Evolutionary conservation across 371 early-diverging fungal genomes (phyloP).

Genomic region (Mortierella sp.): DNA sequence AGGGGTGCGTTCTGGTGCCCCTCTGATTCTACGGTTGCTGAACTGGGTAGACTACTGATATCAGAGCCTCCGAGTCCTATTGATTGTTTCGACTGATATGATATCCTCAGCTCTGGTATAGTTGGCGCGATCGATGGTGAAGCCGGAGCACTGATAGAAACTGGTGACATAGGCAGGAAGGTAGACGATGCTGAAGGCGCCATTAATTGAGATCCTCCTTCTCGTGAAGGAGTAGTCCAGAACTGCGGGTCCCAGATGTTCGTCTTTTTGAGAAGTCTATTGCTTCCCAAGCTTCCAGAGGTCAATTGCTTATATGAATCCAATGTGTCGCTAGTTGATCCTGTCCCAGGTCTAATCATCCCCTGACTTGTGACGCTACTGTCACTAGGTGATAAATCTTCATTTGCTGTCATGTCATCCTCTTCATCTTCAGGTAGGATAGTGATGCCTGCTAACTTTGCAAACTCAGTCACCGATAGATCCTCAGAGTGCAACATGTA

Average conservation of each 20-base stretch:
- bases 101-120: background rate
- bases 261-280: conserved; percentile 3
- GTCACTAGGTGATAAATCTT: conserved; percentile 2
- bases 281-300: conserved; percentile 16
- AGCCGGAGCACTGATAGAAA: conserved; percentile 7
- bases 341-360: background rate
- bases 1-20: background rate
- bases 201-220: background rate
- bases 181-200: conserved; percentile 9
- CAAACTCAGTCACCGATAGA: conserved; percentile 49
- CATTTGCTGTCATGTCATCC: background rate
- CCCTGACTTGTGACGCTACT: background rate
- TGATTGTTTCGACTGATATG: background rate
- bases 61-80: background rate
- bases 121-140: background rate
- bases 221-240: conserved; percentile 29
- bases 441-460: conserved; percentile 52
- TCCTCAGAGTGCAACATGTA: conserved; percentile 47
- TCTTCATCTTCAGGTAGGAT: conserved; percentile 42
- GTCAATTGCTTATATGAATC: conserved; percentile 28
- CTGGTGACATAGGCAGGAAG: conserved; percentile 6
- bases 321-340: conserved; percentile 23
- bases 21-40: background rate
- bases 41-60: background rate
- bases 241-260: conserved; percentile 55